phyloP scores from a whole-genome alignment of 2,329 filamentous ascomycete species.

The Podosphaera xanthii region DNA sequence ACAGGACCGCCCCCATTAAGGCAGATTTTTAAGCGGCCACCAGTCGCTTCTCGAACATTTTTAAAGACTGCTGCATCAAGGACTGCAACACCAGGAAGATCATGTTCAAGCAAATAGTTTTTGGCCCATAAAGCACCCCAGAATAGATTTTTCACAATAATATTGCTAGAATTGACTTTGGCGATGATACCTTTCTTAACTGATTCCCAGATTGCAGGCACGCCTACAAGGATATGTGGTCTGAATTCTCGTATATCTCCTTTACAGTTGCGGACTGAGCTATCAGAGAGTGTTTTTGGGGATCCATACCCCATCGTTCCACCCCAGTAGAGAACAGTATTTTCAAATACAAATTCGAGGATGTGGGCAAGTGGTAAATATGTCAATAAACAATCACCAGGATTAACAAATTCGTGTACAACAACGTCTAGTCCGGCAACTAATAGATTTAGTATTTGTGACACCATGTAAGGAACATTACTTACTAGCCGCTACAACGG shows the following conservation, averaged over 20 bases:
- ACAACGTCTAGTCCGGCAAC: slow-evolving; percentile 62
- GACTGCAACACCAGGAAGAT: slow-evolving; percentile 41
- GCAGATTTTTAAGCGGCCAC: slow-evolving; percentile 67
- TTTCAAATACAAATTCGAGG: slow-evolving; percentile 90
- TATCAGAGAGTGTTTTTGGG: slow-evolving; percentile 68
- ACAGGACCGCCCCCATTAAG: slow-evolving; percentile 90
- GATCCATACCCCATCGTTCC: slow-evolving; percentile 86
- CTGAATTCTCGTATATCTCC: slow-evolving; percentile 85
- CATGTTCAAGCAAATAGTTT: slow-evolving; percentile 30
- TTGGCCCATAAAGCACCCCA: slow-evolving; percentile 40
- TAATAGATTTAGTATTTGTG: slow-evolving; percentile 14
- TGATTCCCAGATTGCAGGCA: slow-evolving; percentile 92
- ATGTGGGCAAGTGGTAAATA: slow-evolving; percentile 93
- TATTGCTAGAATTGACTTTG: slow-evolving; percentile 42
- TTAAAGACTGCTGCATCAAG: slow-evolving; percentile 75
- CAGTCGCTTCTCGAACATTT: slow-evolving; percentile 76
- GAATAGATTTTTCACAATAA: slow-evolving; percentile 59
- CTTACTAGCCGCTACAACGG: slow-evolving; percentile 58
- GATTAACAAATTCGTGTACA: slow-evolving; percentile 55
- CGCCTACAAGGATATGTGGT: slow-evolving; percentile 78
- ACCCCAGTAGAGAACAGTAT: slow-evolving; percentile 70
- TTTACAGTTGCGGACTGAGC: slow-evolving; percentile 67
- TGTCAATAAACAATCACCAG: slow-evolving; percentile 59
- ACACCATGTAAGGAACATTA: slow-evolving; percentile 34
- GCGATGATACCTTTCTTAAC: slow-evolving; percentile 79